A percentile compares a stretch with the other conserved stretches of the same genome.
These are phyloP conservation scores for Oehlia diaphana DNA, from an alignment of 192 early-diverging fungal genomes.

Conservation along the genomic window DNA sequence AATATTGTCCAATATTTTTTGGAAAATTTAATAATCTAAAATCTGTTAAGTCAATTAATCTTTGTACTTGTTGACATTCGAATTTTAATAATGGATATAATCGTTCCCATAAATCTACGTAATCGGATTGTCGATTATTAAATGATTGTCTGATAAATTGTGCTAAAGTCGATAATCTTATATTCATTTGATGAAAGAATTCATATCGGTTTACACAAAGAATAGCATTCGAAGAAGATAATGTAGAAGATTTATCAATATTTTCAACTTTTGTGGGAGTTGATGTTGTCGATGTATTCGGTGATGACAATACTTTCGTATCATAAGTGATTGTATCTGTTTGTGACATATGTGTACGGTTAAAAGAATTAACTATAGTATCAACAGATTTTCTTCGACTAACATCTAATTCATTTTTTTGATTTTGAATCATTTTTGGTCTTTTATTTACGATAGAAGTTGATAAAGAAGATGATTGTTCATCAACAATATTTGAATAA, in stretches of 20 bases:
- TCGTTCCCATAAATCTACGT: not conserved
- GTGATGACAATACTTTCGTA: not conserved
- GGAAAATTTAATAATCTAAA: not conserved
- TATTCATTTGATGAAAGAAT: slow-evolving; percentile 3
- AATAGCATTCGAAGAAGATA: not conserved
- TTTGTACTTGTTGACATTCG: slow-evolving; percentile 4
- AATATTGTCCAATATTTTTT: not conserved
- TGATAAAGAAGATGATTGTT: not conserved
- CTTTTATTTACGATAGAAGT: not conserved
- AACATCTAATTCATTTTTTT: not conserved
- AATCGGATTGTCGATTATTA: not conserved
- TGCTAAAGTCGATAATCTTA: not conserved
- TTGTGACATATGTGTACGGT: not conserved
- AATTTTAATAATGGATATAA: slow-evolving; percentile 1
- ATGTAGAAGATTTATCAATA: not conserved
- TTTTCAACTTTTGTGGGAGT: not conserved
- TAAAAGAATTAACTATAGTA: not conserved
- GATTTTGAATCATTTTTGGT: not conserved
- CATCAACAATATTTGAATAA: not conserved
- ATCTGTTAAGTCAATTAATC: slow-evolving; percentile 9
- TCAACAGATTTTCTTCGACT: not conserved
- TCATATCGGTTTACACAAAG: not conserved
- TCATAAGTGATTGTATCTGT: not conserved
- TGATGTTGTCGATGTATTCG: not conserved
- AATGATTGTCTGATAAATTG: not conserved